Conservation (phyloP, 139 green algal genomes). For the Spirogloea muscicola region DNA sequence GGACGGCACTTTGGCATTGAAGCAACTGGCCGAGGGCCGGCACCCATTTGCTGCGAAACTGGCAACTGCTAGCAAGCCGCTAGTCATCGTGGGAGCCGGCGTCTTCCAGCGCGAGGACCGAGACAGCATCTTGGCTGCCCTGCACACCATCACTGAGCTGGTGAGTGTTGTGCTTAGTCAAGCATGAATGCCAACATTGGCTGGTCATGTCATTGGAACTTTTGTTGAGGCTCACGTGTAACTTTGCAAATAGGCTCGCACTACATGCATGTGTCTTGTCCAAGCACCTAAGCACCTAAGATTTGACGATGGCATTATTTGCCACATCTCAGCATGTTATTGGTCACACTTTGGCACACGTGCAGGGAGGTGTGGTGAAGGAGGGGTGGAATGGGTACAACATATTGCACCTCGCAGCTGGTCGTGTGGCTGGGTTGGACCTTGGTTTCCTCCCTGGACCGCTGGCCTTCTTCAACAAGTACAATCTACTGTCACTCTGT, state of each 20-base stretch:
- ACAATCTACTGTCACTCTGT: neutral
- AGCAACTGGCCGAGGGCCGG: slow-evolving; percentile 56
- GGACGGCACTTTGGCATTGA: slow-evolving; percentile 61
- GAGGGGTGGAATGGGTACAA: slow-evolving; percentile 95
- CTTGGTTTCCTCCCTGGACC: slow-evolving; percentile 84
- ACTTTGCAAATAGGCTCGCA: too few relatives aligned
- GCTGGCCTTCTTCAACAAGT: slow-evolving; percentile 30
- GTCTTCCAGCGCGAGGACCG: slow-evolving; percentile 75
- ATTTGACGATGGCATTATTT: too few relatives aligned
- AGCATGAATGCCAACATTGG: too few relatives aligned
- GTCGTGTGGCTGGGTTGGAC: slow-evolving; percentile 85
- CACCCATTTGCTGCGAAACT: slow-evolving; percentile 64
- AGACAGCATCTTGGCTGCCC: slow-evolving; percentile 66
- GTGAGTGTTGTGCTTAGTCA: too few relatives aligned
- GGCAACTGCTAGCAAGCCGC: slow-evolving; percentile 68
- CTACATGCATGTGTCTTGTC: too few relatives aligned
- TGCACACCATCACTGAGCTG: slow-evolving; percentile 64
- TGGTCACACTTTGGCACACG: too few relatives aligned
- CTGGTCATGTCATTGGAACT: too few relatives aligned
- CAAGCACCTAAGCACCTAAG: too few relatives aligned
- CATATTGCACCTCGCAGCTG: slow-evolving; percentile 87
- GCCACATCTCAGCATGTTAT: too few relatives aligned
- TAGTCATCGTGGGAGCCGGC: slow-evolving; percentile 84
- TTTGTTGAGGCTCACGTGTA: too few relatives aligned
- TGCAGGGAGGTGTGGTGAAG: slow-evolving; percentile 62